Percentiles rank a stretch among this genome's conserved stretches.
Conservation (phyloP, 768 basidiomycete species). For the Aureoboletus auriporus region DNA sequence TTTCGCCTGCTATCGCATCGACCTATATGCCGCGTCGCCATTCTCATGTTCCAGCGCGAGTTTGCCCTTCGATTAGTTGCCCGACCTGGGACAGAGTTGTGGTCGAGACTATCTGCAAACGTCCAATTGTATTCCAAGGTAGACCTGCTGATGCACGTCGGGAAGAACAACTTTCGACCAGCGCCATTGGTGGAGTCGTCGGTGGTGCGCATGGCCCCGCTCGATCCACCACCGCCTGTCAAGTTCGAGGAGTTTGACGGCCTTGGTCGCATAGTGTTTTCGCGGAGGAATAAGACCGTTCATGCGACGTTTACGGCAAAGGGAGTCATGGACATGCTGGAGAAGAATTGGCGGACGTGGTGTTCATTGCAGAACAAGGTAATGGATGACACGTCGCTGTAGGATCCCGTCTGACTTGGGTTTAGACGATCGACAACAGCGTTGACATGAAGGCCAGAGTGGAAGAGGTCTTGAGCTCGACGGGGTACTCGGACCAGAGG, state of each 20-base stretch:
- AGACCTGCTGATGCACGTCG: slow-evolving; percentile 93
- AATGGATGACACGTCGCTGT: neutral
- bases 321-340: slow-evolving; percentile 92
- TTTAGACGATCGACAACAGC: slow-evolving; percentile 65
- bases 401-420: neutral
- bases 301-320: slow-evolving; percentile 91
- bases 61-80: slow-evolving; percentile 93
- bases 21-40: slow-evolving; percentile 87
- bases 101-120: slow-evolving; percentile 94
- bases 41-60: slow-evolving; percentile 99
- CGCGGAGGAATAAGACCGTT: slow-evolving; percentile 83
- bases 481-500: slow-evolving; percentile 70
- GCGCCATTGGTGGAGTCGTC: slow-evolving; percentile 92
- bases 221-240: slow-evolving; percentile 93
- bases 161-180: slow-evolving; percentile 95
- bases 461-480: slow-evolving; percentile 68
- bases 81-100: slow-evolving; percentile 74
- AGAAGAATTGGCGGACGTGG: slow-evolving; percentile 92
- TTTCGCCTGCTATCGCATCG: slow-evolving; percentile 97
- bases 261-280: slow-evolving; percentile 85
- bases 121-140: slow-evolving; percentile 97
- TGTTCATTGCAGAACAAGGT: slow-evolving; percentile 74
- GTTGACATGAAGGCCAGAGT: slow-evolving; percentile 66
- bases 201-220: slow-evolving; percentile 86
- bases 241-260: slow-evolving; percentile 98